phyloP scores from a whole-genome alignment of 2,329 filamentous ascomycete species.

The Cylindrodendrum hubeiense region DNA sequence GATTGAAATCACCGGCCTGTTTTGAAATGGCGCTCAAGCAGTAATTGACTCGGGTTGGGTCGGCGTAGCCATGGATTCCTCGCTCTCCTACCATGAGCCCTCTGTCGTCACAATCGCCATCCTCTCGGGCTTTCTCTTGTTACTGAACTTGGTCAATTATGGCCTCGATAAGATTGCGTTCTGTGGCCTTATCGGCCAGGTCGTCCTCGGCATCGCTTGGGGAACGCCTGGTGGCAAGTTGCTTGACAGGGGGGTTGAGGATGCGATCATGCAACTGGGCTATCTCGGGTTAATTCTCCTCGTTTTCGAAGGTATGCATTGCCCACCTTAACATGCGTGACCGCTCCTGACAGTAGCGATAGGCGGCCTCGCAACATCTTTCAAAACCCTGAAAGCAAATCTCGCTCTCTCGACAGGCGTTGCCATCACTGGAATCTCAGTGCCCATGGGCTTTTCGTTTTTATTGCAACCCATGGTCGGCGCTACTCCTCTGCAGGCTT shows the following conservation, averaged over 20 bases:
- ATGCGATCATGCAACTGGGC: conserved; percentile 72
- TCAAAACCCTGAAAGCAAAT: conserved; percentile 65
- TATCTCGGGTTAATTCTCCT: conserved; percentile 80
- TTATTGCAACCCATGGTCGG: conserved; percentile 62
- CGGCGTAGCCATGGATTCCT: conserved; percentile 26
- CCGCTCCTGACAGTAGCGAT: background rate
- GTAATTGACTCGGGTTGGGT: background rate
- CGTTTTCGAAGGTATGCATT: conserved; percentile 72
- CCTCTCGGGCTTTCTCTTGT: conserved; percentile 71
- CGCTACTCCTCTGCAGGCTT: conserved; percentile 71
- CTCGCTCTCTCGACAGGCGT: conserved; percentile 70
- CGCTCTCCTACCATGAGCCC: conserved; percentile 72
- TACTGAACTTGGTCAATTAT: conserved; percentile 70
- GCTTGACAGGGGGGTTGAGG: conserved; percentile 65
- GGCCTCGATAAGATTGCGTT: conserved; percentile 71
- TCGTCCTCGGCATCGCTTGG: conserved; percentile 78
- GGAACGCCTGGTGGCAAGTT: conserved; percentile 74
- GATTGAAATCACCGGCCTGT: background rate
- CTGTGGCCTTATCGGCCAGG: conserved; percentile 79
- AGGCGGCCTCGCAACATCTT: conserved; percentile 65
- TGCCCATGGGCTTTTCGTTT: conserved; percentile 77
- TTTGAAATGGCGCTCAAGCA: background rate
- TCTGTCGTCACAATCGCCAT: conserved; percentile 69
- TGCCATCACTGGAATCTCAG: conserved; percentile 73
- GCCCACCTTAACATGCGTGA: fast-evolving